Evolutionary conservation across 1,284 basidiomycete genomes (phyloP), one percentile per base, ranked within the genome.

Genomic region (Pholiota adiposa): DNA sequence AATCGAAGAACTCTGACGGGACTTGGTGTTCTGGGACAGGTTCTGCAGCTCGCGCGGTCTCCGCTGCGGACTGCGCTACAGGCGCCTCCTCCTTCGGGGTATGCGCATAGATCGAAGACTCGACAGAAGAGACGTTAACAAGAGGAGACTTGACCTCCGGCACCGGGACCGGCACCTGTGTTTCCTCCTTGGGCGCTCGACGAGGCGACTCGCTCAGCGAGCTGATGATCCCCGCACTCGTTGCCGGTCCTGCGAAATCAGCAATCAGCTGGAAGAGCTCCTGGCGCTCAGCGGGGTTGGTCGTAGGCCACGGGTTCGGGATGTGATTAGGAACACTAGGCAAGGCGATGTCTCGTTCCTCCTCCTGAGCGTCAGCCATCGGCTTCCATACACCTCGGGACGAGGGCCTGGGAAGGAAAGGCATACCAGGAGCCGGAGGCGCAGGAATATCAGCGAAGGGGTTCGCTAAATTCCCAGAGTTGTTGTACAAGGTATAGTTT

Each of bases 291-390:
- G 55, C 23, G 2, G 61, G 14, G 41, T 69, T 66, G 31, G 62
- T 63, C 12, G 66, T 66, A 1, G 68, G 68, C 66, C 66, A 66
- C 29, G 63, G 61, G 36, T 66, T 67, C 0, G 61, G 56, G 1
- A 57, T 60, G 54, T 65, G 60, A 19, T 46, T 61, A 7, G 65
- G 65, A 7, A 63, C 65, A 44, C 51, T 64, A 11, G 65, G 65
- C 23, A 66, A 52, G 4, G 55, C 50, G 9, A 63, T 58, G 9
- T 58, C 54, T 3, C 44, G 21, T 14, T 53, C 38, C 18, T 12
- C 51, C 5, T 34, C 12, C 14, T 48, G 12, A 29, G 18, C 36
- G 36, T 43, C n/a, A 40, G n/a, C 25, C 41, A 58, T 59, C 34
- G 56, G 33, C 38, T 52, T 36, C 16, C 23, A 6, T 27, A 25